These are phyloP conservation scores for Micractinium sp. DNA, from an alignment of 139 green algal species.

Conservation along the genomic window DNA sequence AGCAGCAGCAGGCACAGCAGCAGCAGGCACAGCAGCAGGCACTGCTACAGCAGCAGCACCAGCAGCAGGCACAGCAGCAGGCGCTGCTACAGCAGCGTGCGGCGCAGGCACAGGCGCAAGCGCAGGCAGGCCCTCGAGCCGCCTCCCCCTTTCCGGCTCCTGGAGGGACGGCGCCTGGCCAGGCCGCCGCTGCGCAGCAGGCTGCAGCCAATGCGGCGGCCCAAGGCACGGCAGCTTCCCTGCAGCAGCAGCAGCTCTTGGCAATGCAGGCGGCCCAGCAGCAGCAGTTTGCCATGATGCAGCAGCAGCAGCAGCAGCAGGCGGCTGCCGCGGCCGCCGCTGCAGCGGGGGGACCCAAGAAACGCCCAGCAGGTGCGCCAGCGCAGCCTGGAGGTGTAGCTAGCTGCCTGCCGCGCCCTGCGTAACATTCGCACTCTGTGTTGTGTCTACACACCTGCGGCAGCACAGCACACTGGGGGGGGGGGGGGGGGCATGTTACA, in stretches of 20 bases:
- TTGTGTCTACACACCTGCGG: background rate
- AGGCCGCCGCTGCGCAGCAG: background rate
- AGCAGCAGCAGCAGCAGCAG: background rate
- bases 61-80: background rate
- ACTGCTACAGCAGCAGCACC: background rate
- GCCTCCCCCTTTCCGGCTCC: background rate
- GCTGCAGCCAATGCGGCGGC: background rate
- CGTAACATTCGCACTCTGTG: background rate
- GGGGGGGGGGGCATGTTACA: too few relatives aligned
- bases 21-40: background rate
- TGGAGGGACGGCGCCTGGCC: background rate
- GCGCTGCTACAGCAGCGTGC: too few relatives aligned
- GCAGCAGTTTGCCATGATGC: background rate
- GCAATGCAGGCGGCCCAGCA: background rate
- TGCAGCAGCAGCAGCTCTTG: background rate
- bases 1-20: background rate
- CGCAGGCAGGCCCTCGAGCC: background rate
- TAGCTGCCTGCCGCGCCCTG: background rate
- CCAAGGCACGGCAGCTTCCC: background rate
- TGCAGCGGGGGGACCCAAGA: background rate
- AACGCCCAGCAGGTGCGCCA: constrained; percentile 2
- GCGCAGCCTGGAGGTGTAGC: background rate
- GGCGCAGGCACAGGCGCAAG: background rate
- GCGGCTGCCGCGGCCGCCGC: background rate
- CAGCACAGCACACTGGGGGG: too few relatives aligned